These are phyloP conservation scores for Globisporangium okanoganense DNA, from an alignment of 352 stramenopile genomes.

Conservation along the genomic window DNA sequence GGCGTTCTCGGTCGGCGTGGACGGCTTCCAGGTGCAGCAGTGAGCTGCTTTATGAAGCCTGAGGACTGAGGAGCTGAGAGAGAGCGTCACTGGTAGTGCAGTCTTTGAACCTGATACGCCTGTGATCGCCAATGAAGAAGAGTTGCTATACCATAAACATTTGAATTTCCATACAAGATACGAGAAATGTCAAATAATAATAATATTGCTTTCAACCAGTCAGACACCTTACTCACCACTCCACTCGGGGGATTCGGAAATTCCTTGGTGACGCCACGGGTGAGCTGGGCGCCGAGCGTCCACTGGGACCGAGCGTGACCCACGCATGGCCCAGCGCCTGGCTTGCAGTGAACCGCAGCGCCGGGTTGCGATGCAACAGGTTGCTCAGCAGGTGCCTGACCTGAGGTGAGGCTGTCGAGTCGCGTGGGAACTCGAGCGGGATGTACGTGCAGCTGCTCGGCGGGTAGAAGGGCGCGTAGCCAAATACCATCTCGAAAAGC, in stretches of 20 bases:
- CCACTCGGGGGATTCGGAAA: constrained; percentile 1
- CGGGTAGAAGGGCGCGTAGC: constrained; percentile 69
- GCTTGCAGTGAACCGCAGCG: constrained; percentile 65
- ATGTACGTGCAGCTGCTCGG: constrained; percentile 60
- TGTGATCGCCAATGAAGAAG: background rate
- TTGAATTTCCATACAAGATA: background rate
- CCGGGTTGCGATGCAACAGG: constrained; percentile 72
- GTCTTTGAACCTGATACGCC: background rate
- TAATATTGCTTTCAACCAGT: background rate
- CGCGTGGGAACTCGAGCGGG: constrained; percentile 50
- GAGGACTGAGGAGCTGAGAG: background rate
- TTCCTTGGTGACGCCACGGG: constrained; percentile 20
- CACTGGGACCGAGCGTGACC: constrained; percentile 41
- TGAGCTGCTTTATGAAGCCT: background rate
- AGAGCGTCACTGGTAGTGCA: background rate
- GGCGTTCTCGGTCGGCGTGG: constrained; percentile 36
- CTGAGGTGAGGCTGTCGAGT: constrained; percentile 30
- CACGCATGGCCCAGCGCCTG: constrained; percentile 84
- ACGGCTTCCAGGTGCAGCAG: constrained; percentile 39
- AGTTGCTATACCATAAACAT: background rate
- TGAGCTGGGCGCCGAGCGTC: constrained; percentile 37
- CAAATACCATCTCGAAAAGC: constrained; percentile 77
- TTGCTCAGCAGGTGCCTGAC: constrained; percentile 63
- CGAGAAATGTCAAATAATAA: background rate
- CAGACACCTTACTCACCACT: constrained; percentile 8